Evolutionary conservation across 2,329 filamentous ascomycete species (phyloP).

Genomic region (Spiromastix sp.): DNA sequence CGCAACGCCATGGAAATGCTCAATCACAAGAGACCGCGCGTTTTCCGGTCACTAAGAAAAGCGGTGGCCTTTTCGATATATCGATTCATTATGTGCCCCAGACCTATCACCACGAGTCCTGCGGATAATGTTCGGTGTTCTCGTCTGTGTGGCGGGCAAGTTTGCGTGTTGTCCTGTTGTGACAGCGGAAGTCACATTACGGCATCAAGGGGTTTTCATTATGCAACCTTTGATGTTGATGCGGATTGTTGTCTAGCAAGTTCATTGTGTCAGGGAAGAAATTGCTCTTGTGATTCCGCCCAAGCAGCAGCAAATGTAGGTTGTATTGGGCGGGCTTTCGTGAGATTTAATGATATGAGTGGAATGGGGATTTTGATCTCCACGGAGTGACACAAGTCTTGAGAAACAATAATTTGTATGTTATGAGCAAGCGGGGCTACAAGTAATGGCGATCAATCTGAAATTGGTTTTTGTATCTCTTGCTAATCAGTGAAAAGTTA

Average conservation of each 20-base stretch:
- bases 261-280: conserved; percentile 11
- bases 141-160: too few relatives aligned
- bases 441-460: conserved; percentile 9
- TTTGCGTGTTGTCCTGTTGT: too few relatives aligned
- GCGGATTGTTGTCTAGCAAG: conserved; percentile 14
- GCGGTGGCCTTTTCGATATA: too few relatives aligned
- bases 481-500: conserved; percentile 4
- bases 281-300: conserved; percentile 13
- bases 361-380: conserved; percentile 22
- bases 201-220: too few relatives aligned
- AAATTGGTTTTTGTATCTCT: background rate
- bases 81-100: too few relatives aligned
- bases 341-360: conserved; percentile 22
- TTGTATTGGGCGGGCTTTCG: conserved; percentile 22
- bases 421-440: conserved; percentile 23
- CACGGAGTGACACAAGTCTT: conserved; percentile 9
- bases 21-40: too few relatives aligned
- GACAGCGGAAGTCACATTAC: too few relatives aligned
- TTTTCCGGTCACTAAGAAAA: too few relatives aligned
- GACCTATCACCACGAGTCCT: too few relatives aligned
- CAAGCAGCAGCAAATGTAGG: conserved; percentile 18
- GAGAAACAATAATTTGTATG: conserved; percentile 13
- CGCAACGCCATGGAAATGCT: too few relatives aligned
- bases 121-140: too few relatives aligned
- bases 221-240: conserved; percentile 15